phyloP scores from a whole-genome alignment of 2,329 filamentous ascomycete species.

The Trichoderma koningii region DNA sequence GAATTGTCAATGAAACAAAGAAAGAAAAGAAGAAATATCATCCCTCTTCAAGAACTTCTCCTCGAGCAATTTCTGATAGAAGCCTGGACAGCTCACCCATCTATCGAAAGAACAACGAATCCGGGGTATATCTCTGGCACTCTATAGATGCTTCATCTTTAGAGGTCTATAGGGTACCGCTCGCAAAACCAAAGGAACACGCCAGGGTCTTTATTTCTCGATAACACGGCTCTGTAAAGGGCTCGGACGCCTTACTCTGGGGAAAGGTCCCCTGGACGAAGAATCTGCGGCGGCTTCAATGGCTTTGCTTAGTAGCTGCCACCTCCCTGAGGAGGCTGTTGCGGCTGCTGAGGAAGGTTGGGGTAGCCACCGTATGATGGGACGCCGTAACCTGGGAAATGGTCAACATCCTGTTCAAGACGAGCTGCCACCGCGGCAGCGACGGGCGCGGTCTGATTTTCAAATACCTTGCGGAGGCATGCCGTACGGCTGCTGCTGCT shows the following conservation, averaged over 20 bases:
- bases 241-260: constrained; percentile 1
- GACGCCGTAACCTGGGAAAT: constrained; percentile 41
- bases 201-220: constrained; percentile 20
- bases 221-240: constrained; percentile 19
- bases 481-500: constrained; percentile 41
- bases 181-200: constrained; percentile 26
- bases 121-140: constrained; percentile 31
- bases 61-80: constrained; percentile 17
- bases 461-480: constrained; percentile 46
- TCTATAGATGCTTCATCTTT: constrained; percentile 27
- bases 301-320: constrained; percentile 31
- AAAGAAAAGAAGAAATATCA: constrained; percentile 26
- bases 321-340: constrained; percentile 31
- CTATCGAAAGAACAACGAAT: constrained; percentile 31
- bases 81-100: constrained; percentile 26
- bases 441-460: constrained; percentile 18
- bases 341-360: constrained; percentile 33
- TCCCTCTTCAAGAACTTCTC: constrained; percentile 21
- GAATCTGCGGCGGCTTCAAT: constrained; percentile 7
- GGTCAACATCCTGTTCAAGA: not conserved
- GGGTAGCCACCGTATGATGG: constrained; percentile 49
- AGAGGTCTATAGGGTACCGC: constrained; percentile 15
- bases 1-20: constrained; percentile 17
- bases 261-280: constrained; percentile 3
- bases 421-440: not conserved